Conservation (phyloP, 148 eudicot species). For the Rhododendron molle region DNA sequence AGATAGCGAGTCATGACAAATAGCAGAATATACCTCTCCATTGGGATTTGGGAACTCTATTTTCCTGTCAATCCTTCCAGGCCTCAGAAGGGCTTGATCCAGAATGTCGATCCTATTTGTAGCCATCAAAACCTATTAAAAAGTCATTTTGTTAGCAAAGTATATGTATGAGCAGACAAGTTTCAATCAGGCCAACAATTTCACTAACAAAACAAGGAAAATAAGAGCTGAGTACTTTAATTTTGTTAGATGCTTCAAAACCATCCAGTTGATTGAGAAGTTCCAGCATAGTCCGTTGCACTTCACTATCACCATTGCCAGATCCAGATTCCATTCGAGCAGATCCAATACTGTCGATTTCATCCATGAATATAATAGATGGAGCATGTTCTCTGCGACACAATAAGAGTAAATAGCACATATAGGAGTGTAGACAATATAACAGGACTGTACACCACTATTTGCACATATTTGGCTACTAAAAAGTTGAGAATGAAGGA, state of each 20-base stretch:
- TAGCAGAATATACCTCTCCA: slow-evolving; percentile 43
- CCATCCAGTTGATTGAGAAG: slow-evolving; percentile 82
- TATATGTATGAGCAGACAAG: not conserved
- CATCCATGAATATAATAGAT: slow-evolving; percentile 86
- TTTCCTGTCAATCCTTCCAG: slow-evolving; percentile 79
- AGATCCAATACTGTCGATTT: slow-evolving; percentile 82
- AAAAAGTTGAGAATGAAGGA: not conserved
- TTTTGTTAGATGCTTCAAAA: slow-evolving; percentile 81
- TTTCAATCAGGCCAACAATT: not conserved
- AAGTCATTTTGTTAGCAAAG: not conserved
- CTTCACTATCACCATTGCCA: slow-evolving; percentile 89
- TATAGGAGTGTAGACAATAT: not conserved
- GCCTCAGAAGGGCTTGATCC: slow-evolving; percentile 78
- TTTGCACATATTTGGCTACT: not conserved
- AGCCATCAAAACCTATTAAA: slow-evolving; percentile 65
- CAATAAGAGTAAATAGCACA: not conserved
- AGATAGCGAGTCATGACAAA: not conserved
- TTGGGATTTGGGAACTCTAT: slow-evolving; percentile 81
- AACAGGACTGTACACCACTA: not conserved
- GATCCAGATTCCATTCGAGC: slow-evolving; percentile 83
- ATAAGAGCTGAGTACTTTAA: slow-evolving; percentile 36
- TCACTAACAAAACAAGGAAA: not conserved
- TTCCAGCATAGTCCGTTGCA: slow-evolving; percentile 78
- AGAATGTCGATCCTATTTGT: slow-evolving; percentile 74
- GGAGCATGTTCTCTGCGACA: slow-evolving; percentile 78